phyloP scores from a whole-genome alignment of 176 grass and related monocot genomes.

The Canna indica region DNA sequence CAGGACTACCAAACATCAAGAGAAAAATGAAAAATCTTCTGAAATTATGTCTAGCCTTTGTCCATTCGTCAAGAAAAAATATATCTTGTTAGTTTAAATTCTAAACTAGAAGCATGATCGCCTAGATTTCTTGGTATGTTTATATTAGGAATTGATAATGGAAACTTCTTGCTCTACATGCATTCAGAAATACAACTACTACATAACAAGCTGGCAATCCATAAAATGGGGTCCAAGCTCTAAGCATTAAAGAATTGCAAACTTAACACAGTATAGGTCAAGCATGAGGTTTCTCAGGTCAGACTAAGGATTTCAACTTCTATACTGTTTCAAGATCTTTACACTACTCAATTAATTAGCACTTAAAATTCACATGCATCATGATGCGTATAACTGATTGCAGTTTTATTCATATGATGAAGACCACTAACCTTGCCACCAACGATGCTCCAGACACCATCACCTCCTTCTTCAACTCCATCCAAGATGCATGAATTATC shows the following conservation, averaged over 20 bases:
- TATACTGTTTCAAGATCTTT: background rate
- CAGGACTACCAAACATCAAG: too few species aligned
- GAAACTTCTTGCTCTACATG: background rate
- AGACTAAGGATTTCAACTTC: background rate
- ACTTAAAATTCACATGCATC: conserved; percentile 6
- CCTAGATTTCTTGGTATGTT: background rate
- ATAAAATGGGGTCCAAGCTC: background rate
- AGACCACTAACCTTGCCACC: conserved; percentile 69
- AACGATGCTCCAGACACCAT: conserved; percentile 89
- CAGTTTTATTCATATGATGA: background rate
- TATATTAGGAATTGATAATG: background rate
- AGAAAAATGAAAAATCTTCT: too few species aligned
- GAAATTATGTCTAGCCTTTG: too few species aligned
- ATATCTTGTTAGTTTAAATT: background rate
- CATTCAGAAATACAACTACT: background rate
- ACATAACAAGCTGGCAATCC: background rate
- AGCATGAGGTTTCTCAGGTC: background rate
- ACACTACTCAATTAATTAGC: background rate
- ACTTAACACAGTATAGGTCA: background rate
- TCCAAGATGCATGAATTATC: conserved; percentile 60
- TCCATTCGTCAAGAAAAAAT: too few species aligned
- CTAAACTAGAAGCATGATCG: background rate
- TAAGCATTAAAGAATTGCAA: background rate
- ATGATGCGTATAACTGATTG: background rate
- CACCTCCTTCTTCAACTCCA: conserved; percentile 68